Base-by-base conservation (phyloP, 2,329 filamentous ascomycete species). In the Ceratocystiopsis minuta region DNA sequence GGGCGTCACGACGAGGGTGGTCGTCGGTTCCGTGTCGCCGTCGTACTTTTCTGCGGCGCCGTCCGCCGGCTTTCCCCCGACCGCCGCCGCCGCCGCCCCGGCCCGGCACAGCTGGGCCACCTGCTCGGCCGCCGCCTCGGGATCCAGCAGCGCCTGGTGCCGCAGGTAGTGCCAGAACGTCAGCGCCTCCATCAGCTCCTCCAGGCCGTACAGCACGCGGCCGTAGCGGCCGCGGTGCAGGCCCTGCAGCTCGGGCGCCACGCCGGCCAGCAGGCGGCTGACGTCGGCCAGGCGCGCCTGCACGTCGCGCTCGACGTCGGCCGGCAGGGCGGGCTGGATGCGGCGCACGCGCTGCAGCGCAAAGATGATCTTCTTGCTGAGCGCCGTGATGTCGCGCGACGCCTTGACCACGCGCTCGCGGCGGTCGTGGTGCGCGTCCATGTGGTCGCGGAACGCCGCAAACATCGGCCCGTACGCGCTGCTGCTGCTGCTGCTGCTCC, bases 291-390 rank as follows among this genome's bases (percentile, higher is more conserved):
- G 71, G 46, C 82, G 80, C 15, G 72, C 65, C 39, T 74, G 63
- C 42, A 82, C 78, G 49, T 86, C 81, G 54, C 78, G 75, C 45
- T 72, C 63, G 43, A 88, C 83, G 49, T 75, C 67, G 32, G 65
- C 56, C 0, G 85, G 83, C 17, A 94, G 65, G 13, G 6, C 32
- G 3, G 12, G 13, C 13, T 13, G 12, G 38, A 78, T 64, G 34
- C 65, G 64, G 49, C 80, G 78, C 43, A 82, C 72, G 53, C 83
- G 73, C 60, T 90, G 83, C n/a, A 90, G 62, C 1, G 81, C 73
- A 58, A 90, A 90, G 51, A 90, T 90, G 45, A 96, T 92, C 64
- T 96, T 98, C 68, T 98, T 98, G 61, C 85, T 94, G 42, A 86
- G 67, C 0, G 85, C 86, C 7, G 90, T 98, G 45, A 98, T 82